Base-by-base conservation (phyloP, 495 filamentous ascomycete genomes). In the Durotheca rogersii region DNA sequence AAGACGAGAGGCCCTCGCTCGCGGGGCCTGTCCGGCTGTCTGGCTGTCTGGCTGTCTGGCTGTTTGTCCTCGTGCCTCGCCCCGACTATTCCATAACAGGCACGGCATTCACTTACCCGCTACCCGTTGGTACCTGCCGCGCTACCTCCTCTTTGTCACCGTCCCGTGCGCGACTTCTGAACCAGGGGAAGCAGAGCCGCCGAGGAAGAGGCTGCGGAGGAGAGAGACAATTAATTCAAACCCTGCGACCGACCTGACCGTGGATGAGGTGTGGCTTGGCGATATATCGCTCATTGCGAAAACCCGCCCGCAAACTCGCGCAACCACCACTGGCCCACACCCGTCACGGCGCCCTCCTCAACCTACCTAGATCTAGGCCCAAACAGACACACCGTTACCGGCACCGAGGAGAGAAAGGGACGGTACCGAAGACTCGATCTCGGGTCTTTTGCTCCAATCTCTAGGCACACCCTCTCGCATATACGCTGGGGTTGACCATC, bases 261-360 rank as follows among this genome's bases (percentile, higher is more conserved):
- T n/a, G n/a, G n/a, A n/a, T n/a, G n/a, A n/a, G n/a, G n/a, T n/a
- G n/a, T n/a, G n/a, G n/a, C n/a, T n/a, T n/a, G n/a, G n/a, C n/a
- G n/a, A n/a, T 50, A 59, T 55, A 58, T 59, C 50, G 56, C 56
- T 53, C 56, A 59, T 51, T 51, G 49, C 49, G n/a, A 46, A 41
- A 50, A 47, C 40, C 19, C 25, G n/a, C 17, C n/a, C 30, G 42
- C 51, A 54, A 54, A 54, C 47, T 15, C 51, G 37, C 51, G 51
- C 51, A 52, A 37, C 23, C 25, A 35, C 29, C 14, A 11, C 27
- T 31, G 33, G 9, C 12, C n/a, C 35, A n/a, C 15, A 34, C 30
- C 23, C 23, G 23, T 27, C 23, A 27, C 23, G 4, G 23, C 23
- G n/a, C n/a, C n/a, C n/a, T n/a, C n/a, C n/a, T n/a, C n/a, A n/a